Percentiles rank a stretch among this genome's conserved stretches.
Conservation (phyloP, 2,329 filamentous ascomycete genomes). For the Aureobasidium leucospermi region DNA sequence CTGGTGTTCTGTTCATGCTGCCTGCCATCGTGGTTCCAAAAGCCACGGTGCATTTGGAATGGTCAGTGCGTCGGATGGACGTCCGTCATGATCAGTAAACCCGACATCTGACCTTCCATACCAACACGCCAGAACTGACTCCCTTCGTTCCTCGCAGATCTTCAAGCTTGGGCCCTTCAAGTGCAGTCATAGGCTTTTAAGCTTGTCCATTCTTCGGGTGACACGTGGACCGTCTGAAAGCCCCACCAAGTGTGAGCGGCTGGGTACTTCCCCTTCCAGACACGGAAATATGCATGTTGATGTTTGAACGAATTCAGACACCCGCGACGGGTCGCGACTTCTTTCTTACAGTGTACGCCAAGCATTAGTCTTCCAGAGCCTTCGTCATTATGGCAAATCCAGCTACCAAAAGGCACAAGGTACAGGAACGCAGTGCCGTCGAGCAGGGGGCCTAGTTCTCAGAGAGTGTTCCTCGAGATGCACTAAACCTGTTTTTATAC, state of each 20-base stretch:
- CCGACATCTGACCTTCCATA: background rate
- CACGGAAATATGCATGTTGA: background rate
- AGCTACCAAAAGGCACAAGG: no score
- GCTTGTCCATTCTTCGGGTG: background rate
- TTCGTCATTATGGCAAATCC: no score
- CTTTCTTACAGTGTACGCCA: no score
- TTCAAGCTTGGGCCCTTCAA: background rate
- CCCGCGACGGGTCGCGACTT: no score
- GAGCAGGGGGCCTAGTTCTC: no score
- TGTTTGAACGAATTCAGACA: no score
- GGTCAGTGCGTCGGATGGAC: constrained; percentile 1
- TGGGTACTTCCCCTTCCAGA: background rate
- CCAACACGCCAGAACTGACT: background rate
- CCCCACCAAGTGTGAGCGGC: background rate
- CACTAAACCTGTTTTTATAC: no score
- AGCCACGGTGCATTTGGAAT: background rate
- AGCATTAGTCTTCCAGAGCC: no score
- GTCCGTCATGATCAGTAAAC: background rate
- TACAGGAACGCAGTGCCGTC: no score
- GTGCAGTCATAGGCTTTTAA: background rate
- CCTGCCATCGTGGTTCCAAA: background rate
- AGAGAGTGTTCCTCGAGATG: no score
- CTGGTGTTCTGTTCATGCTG: background rate
- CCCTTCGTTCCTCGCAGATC: background rate
- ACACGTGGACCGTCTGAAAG: background rate